A percentile compares a stretch with the other conserved stretches of the same genome.
Conservation (phyloP, 495 filamentous ascomycete genomes). For the Penicillium subrubescens region DNA sequence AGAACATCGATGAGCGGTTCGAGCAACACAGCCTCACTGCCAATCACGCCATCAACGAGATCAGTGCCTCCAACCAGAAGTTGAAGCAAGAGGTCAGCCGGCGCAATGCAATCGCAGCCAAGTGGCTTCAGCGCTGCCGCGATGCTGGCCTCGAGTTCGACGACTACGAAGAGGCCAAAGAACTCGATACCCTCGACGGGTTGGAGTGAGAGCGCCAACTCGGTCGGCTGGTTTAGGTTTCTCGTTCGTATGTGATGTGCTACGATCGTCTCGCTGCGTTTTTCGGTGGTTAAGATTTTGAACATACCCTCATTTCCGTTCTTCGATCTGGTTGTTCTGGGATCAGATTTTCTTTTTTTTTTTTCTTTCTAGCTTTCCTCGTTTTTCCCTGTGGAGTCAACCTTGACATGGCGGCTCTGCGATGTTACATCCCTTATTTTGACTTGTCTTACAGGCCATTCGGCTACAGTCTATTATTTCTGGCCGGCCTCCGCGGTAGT, state of each 20-base stretch:
- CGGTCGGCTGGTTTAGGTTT: not conserved
- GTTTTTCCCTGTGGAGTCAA: conserved; percentile 5
- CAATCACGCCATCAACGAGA: conserved; percentile 89
- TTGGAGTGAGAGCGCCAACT: conserved; percentile 33
- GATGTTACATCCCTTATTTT: not conserved
- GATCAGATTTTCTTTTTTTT: not conserved
- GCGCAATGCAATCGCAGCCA: conserved; percentile 48
- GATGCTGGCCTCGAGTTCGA: conserved; percentile 68
- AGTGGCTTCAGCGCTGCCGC: conserved; percentile 82
- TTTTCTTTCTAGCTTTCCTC: not conserved
- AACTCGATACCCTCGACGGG: conserved; percentile 39
- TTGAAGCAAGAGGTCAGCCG: conserved; percentile 77
- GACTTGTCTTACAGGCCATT: not conserved
- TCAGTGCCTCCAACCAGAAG: conserved; percentile 86
- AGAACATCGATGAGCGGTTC: conserved; percentile 93
- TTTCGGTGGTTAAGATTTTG: conserved; percentile 26
- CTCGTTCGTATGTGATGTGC: conserved; percentile 28
- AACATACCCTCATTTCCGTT: conserved; percentile 34
- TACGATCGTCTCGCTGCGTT: conserved; percentile 30
- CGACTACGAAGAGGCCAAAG: conserved; percentile 49
- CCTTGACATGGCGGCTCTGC: not conserved
- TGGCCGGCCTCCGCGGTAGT: not conserved
- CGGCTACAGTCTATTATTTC: not conserved
- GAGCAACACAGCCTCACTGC: conserved; percentile 94
- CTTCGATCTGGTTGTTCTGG: conserved; percentile 8